A percentile compares a stretch with the other conserved stretches of the same genome.
These are phyloP conservation scores for Daldinia decipiens DNA, from an alignment of 495 filamentous ascomycete species.

Conservation along the genomic window DNA sequence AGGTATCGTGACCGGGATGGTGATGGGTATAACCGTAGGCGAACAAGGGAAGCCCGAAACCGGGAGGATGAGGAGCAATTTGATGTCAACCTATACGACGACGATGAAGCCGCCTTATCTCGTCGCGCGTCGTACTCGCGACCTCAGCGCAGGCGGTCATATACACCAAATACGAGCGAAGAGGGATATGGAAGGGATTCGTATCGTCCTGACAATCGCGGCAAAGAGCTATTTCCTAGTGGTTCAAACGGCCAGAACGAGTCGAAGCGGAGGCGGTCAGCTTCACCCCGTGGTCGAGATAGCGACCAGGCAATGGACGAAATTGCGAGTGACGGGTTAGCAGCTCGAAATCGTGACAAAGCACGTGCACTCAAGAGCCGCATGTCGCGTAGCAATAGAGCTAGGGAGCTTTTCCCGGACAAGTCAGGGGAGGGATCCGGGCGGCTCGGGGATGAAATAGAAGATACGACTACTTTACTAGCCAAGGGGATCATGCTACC, in stretches of 20 bases:
- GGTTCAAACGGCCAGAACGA: slow-evolving; percentile 47
- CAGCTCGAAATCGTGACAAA: slow-evolving; percentile 56
- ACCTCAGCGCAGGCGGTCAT: slow-evolving; percentile 47
- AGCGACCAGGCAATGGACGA: slow-evolving; percentile 62
- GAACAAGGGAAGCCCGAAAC: slow-evolving; percentile 50
- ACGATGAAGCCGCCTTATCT: slow-evolving; percentile 59
- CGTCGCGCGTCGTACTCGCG: slow-evolving; percentile 44
- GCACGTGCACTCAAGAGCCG: slow-evolving; percentile 60
- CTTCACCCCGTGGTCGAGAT: slow-evolving; percentile 79
- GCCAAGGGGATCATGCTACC: slow-evolving; percentile 64
- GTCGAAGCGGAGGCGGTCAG: slow-evolving; percentile 68
- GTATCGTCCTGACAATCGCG: slow-evolving; percentile 49
- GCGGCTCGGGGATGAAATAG: slow-evolving; percentile 72
- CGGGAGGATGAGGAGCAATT: slow-evolving; percentile 65
- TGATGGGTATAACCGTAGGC: slow-evolving; percentile 66
- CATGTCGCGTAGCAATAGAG: slow-evolving; percentile 47
- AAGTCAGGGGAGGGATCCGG: slow-evolving; percentile 56
- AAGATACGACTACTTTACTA: slow-evolving; percentile 69
- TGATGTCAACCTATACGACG: slow-evolving; percentile 82
- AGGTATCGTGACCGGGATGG: slow-evolving; percentile 69
- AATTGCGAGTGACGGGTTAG: slow-evolving; percentile 45
- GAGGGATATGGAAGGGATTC: slow-evolving; percentile 44
- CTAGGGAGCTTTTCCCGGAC: slow-evolving; percentile 76
- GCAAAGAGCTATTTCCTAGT: slow-evolving; percentile 65
- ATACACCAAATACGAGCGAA: slow-evolving; percentile 48